phyloP scores from a whole-genome alignment of 2,329 filamentous ascomycete genomes.

The Cladorrhinum sp. region DNA sequence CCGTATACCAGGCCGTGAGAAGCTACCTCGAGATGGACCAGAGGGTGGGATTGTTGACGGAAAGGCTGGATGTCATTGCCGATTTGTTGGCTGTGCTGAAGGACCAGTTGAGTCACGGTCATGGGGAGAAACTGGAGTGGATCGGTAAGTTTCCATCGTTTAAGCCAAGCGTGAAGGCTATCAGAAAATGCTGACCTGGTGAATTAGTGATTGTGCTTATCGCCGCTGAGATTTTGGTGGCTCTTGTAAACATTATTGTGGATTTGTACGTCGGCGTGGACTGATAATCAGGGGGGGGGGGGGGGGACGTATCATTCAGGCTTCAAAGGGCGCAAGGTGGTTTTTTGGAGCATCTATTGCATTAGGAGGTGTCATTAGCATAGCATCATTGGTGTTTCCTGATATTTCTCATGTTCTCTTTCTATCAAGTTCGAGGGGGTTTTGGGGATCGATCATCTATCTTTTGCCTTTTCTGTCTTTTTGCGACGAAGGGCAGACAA shows the following conservation, averaged over 20 bases:
- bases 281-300: too few species aligned
- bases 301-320: not conserved
- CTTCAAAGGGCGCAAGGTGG: not conserved
- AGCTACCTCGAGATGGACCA: slow-evolving; percentile 99
- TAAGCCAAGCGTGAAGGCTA: not conserved
- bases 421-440: too few species aligned
- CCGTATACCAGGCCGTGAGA: slow-evolving; percentile 90
- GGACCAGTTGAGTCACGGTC: slow-evolving; percentile 90
- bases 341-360: not conserved
- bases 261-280: slow-evolving; percentile 69
- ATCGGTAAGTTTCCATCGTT: slow-evolving; percentile 59
- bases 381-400: not conserved
- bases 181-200: not conserved
- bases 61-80: slow-evolving; percentile 87
- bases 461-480: too few species aligned
- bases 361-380: not conserved
- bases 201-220: slow-evolving; percentile 97
- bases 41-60: slow-evolving; percentile 81
- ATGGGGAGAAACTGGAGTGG: slow-evolving; percentile 87
- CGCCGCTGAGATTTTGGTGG: slow-evolving; percentile 90
- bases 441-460: too few species aligned
- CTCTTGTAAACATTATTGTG: slow-evolving; percentile 90
- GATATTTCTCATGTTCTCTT: too few species aligned
- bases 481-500: too few species aligned
- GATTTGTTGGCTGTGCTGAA: slow-evolving; percentile 91